Conservation (phyloP, 2,329 filamentous ascomycete species). For the Fusarium brachygibbosum region DNA sequence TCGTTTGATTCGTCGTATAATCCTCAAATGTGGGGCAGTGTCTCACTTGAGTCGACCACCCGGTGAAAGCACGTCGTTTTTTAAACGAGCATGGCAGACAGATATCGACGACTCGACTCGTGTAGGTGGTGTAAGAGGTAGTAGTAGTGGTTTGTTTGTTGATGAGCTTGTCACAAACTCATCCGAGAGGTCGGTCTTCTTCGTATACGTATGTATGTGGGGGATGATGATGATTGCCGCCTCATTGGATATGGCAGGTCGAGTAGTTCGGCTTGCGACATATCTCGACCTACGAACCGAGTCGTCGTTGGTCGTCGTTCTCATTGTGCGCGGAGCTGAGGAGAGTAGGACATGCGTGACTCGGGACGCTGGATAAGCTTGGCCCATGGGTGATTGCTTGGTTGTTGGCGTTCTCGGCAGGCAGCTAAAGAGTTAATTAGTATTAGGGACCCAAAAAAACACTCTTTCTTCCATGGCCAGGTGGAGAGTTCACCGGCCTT, state of each 20-base stretch:
- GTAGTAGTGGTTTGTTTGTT: constrained; percentile 2
- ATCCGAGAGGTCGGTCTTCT: constrained; percentile 31
- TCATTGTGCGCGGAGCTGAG: constrained; percentile 52
- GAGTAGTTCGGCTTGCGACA: too few species aligned
- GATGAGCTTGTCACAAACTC: constrained; percentile 11
- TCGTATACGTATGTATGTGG: constrained; percentile 22
- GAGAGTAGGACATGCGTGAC: constrained; percentile 47
- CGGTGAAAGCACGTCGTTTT: constrained; percentile 24
- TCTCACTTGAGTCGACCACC: constrained; percentile 36
- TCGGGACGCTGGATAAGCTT: constrained; percentile 56
- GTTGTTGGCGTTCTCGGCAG: constrained; percentile 57
- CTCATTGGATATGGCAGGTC: constrained; percentile 29
- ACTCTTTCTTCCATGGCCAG: neutral
- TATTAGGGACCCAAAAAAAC: constrained; percentile 21
- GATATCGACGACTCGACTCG: constrained; percentile 15
- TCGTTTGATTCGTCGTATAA: constrained; percentile 35
- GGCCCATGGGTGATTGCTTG: constrained; percentile 56
- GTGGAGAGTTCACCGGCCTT: constrained; percentile 28
- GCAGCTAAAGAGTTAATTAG: constrained; percentile 52
- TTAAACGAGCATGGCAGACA: too few species aligned
- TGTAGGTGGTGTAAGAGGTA: too few species aligned
- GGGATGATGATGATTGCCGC: constrained; percentile 20
- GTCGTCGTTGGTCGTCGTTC: constrained; percentile 1
- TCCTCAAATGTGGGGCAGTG: constrained; percentile 33
- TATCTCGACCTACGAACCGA: neutral